Base-by-base conservation (phyloP, 1,284 basidiomycete genomes). In the Leucoagaricus sp. region DNA sequence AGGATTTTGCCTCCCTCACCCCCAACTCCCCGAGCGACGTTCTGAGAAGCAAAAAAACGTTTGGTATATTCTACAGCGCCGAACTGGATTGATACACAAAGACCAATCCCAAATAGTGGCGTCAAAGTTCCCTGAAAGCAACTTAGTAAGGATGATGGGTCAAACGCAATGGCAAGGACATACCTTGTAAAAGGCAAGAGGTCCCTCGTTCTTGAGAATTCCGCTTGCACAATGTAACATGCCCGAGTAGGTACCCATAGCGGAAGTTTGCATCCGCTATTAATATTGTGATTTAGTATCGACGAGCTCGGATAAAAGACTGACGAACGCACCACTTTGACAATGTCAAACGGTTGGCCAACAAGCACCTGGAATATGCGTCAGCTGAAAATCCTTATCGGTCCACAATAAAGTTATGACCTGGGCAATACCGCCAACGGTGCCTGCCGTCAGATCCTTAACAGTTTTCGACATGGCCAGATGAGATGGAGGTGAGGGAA, bases 11-110 rank as follows among this genome's bases (percentile, higher is more conserved):
- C 87, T 26, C 77, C 80, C 29, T 78, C 71, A 4, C 87, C 87
- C 17, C 89, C 89, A 10, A 64, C 67, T 25, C 87, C 85, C 4
- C 67, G 67, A 21, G 72, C 71, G 49, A 78, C 55, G 65, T 92
- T 93, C 60, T 77, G 80, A 52, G 71, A 67, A 2, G 83, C 81
- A 65, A 98, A 96, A 60, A 80, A 76, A n/a, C 96, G 86, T 72
- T 99, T 99, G 42, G 88, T 81, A 62, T 86, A 90, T 73, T 97
- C 95, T 56, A 98, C 81, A 23, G 88, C 94, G 53, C 88, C 96
- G 68, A 99, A 99, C 70, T 99, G 96, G 67, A 99, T 96, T 9
- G 94, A 96, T 2, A 98, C 96, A 69, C 96, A 96, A 40, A 90
- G 81, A 63, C 96, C 96, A 60, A 98, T 97, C 38, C 96, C 96